These are phyloP conservation scores for Sclerotinia spermophila DNA, from an alignment of 2,329 filamentous ascomycete species.

Conservation along the genomic window DNA sequence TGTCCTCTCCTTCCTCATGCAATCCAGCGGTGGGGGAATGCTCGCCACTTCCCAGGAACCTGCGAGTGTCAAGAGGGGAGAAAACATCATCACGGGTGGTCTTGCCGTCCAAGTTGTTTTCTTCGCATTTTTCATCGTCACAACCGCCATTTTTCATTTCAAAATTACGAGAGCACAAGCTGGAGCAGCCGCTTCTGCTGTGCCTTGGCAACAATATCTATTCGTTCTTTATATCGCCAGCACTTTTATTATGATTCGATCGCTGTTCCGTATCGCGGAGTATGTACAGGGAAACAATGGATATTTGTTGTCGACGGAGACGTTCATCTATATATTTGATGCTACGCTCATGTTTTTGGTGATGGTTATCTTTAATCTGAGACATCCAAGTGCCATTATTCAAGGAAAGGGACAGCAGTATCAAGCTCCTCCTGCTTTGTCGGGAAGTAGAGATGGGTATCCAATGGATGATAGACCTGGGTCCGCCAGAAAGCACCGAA, in stretches of 20 bases:
- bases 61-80: slow-evolving; percentile 32
- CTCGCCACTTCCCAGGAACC: slow-evolving; percentile 23
- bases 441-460: not conserved
- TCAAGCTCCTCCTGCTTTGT: not conserved
- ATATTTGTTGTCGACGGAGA: slow-evolving; percentile 44
- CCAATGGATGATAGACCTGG: not conserved
- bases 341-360: slow-evolving; percentile 42
- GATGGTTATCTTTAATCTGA: slow-evolving; percentile 38
- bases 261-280: slow-evolving; percentile 48
- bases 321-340: slow-evolving; percentile 48
- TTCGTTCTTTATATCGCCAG: slow-evolving; percentile 42
- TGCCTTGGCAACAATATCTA: slow-evolving; percentile 38
- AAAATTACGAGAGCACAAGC: slow-evolving; percentile 22
- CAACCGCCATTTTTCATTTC: slow-evolving; percentile 23
- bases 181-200: not conserved
- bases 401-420: not conserved
- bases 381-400: slow-evolving; percentile 35
- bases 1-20: slow-evolving; percentile 43
- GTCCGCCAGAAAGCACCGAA: not conserved
- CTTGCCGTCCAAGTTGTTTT: slow-evolving; percentile 49
- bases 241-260: slow-evolving; percentile 47
- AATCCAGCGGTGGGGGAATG: slow-evolving; percentile 34
- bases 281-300: slow-evolving; percentile 45
- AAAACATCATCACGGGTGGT: slow-evolving; percentile 46
- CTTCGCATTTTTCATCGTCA: slow-evolving; percentile 48